phyloP scores from a whole-genome alignment of 108 stramenopile genomes.

The Fistulifera pelliculosa region DNA sequence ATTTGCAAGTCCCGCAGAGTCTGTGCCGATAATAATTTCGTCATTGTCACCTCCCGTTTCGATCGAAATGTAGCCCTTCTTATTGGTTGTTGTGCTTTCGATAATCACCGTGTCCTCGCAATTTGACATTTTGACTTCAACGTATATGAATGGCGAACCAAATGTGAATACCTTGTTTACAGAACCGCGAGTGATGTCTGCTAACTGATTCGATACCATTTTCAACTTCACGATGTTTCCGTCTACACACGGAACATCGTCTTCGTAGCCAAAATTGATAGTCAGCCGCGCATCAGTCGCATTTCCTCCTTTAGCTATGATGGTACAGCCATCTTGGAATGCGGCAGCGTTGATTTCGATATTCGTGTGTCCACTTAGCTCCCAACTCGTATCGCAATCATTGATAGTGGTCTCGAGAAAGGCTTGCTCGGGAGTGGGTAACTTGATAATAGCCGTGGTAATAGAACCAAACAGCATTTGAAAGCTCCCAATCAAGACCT shows the following conservation, averaged over 20 bases:
- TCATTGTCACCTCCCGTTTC: constrained; percentile 10
- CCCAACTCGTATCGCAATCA: not conserved
- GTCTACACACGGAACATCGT: not conserved
- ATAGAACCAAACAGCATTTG: not conserved
- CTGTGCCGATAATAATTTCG: constrained; percentile 14
- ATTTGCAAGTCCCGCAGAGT: not conserved
- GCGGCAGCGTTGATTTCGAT: not conserved
- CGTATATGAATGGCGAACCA: constrained; percentile 4
- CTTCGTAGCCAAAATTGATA: not conserved
- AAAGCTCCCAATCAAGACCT: not conserved
- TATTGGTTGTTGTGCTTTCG: not conserved
- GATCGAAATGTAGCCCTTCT: constrained; percentile 3
- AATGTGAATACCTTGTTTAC: not conserved
- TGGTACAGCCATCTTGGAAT: not conserved
- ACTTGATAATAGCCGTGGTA: not conserved
- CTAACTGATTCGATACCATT: not conserved
- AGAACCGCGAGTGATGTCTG: not conserved
- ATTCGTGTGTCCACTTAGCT: constrained; percentile 1
- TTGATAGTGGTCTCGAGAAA: not conserved
- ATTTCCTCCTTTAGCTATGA: not conserved
- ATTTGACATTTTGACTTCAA: not conserved
- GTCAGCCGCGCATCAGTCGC: not conserved
- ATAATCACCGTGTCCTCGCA: constrained; percentile 16
- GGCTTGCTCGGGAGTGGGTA: not conserved
- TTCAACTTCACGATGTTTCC: not conserved